A percentile compares a stretch with the other conserved stretches of the same genome.
Evolutionary conservation across 257 asterid genomes (phyloP).

Genomic region (Schizonepeta tenuifolia): DNA sequence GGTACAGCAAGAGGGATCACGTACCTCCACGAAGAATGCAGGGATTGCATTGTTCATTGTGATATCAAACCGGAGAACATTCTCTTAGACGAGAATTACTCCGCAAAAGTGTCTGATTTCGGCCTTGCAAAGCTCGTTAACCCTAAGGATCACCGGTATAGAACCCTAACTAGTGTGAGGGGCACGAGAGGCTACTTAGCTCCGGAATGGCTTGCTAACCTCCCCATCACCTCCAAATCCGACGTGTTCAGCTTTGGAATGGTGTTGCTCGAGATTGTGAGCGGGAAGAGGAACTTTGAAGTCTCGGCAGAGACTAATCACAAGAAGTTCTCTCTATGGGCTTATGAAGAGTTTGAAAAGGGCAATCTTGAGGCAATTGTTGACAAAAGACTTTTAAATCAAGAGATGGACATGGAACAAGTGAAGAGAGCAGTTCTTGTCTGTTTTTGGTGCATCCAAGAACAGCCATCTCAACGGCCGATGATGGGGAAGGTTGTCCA

Average conservation of each 20-base stretch:
- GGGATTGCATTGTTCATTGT: slow-evolving; percentile 91
- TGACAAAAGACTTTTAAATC: slow-evolving; percentile 50
- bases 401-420: slow-evolving; percentile 69
- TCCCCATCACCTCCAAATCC: slow-evolving; percentile 78
- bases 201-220: slow-evolving; percentile 91
- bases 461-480: slow-evolving; percentile 90
- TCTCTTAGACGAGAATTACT: slow-evolving; percentile 72
- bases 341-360: slow-evolving; percentile 77
- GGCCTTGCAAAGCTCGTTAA: slow-evolving; percentile 85
- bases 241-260: slow-evolving; percentile 82
- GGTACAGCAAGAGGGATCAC: slow-evolving; percentile 86
- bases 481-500: slow-evolving; percentile 90
- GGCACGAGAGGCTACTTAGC: slow-evolving; percentile 91
- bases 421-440: slow-evolving; percentile 60
- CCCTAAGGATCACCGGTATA: slow-evolving; percentile 69
- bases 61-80: slow-evolving; percentile 93
- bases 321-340: slow-evolving; percentile 72
- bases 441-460: slow-evolving; percentile 94
- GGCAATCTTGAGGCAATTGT: slow-evolving; percentile 58
- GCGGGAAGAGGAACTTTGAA: slow-evolving; percentile 86
- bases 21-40: slow-evolving; percentile 89
- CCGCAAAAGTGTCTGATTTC: slow-evolving; percentile 81
- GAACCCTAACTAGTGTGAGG: slow-evolving; percentile 78
- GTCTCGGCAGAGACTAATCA: slow-evolving; percentile 66
- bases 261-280: slow-evolving; percentile 79